Evolutionary conservation across 2,329 filamentous ascomycete genomes (phyloP).

Genomic region (Nothomitra cinnamomea): DNA sequence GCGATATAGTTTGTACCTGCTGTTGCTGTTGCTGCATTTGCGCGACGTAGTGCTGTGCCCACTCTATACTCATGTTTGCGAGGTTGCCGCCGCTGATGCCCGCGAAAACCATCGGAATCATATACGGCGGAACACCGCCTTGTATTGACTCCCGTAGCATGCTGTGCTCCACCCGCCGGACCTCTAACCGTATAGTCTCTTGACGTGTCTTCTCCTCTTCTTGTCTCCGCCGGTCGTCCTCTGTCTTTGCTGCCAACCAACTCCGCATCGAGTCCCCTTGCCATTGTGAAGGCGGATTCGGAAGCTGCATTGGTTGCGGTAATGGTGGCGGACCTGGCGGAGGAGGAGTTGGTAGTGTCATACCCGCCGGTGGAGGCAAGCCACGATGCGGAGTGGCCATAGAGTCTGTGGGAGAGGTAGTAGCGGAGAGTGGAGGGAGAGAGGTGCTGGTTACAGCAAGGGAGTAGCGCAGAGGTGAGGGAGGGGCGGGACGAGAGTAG

Average conservation of each 20-base stretch:
- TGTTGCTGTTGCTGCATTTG: conserved; percentile 24
- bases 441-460: conserved; percentile 20
- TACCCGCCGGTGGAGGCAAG: conserved; percentile 49
- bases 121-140: conserved; percentile 53
- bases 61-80: conserved; percentile 45
- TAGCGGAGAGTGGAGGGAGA: conserved; percentile 8
- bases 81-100: conserved; percentile 49
- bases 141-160: conserved; percentile 53
- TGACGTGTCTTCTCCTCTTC: conserved; percentile 52
- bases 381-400: conserved; percentile 57
- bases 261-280: conserved; percentile 54
- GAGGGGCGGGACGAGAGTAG: conserved; percentile 24
- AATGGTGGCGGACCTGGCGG: conserved; percentile 17
- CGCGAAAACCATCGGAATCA: conserved; percentile 60
- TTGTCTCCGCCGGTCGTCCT: conserved; percentile 56
- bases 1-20: conserved; percentile 32
- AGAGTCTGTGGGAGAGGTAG: conserved; percentile 11
- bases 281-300: conserved; percentile 24
- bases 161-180: conserved; percentile 53
- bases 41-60: conserved; percentile 48
- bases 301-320: conserved; percentile 14
- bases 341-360: conserved; percentile 34
- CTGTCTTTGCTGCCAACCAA: conserved; percentile 53
- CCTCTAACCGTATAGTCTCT: conserved; percentile 51
- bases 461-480: conserved; percentile 25